These are phyloP conservation scores for Alternaria atra DNA, from an alignment of 2,329 filamentous ascomycete genomes.

Conservation along the genomic window DNA sequence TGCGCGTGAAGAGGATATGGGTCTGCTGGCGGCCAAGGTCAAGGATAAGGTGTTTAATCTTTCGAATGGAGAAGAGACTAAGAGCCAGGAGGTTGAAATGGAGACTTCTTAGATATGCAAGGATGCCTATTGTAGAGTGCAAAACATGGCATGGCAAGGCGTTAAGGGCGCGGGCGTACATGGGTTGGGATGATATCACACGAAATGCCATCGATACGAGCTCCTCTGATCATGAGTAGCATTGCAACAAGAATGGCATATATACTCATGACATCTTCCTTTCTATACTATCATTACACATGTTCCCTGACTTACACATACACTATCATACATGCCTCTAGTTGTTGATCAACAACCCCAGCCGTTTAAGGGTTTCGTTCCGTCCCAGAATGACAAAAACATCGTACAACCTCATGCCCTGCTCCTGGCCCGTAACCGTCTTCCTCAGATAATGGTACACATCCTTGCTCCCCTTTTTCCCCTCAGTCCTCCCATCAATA, in stretches of 20 bases:
- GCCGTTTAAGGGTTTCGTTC: slow-evolving; percentile 40
- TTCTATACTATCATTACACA: background rate
- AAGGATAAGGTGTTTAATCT: slow-evolving; percentile 68
- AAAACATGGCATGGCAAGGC: slow-evolving; percentile 20
- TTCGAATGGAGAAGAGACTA: slow-evolving; percentile 10
- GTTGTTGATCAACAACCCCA: slow-evolving; percentile 27
- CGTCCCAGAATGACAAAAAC: slow-evolving; percentile 47
- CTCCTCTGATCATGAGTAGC: background rate
- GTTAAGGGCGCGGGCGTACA: slow-evolving; percentile 7
- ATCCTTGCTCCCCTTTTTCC: slow-evolving; percentile 37
- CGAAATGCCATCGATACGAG: background rate
- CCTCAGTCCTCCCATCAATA: slow-evolving; percentile 37
- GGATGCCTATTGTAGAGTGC: background rate
- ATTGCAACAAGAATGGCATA: background rate
- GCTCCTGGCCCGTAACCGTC: slow-evolving; percentile 41
- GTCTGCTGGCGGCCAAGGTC: slow-evolving; percentile 68
- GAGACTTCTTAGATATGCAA: slow-evolving; percentile 23
- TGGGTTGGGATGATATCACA: slow-evolving; percentile 7
- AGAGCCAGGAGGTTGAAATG: slow-evolving; percentile 43
- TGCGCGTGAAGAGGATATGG: slow-evolving; percentile 69
- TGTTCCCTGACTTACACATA: background rate
- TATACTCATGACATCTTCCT: background rate
- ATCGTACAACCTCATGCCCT: slow-evolving; percentile 48
- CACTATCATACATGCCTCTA: background rate
- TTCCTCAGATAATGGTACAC: slow-evolving; percentile 48